phyloP scores from a whole-genome alignment of 192 early-diverging fungal genomes.

The Coemansia sp. region DNA sequence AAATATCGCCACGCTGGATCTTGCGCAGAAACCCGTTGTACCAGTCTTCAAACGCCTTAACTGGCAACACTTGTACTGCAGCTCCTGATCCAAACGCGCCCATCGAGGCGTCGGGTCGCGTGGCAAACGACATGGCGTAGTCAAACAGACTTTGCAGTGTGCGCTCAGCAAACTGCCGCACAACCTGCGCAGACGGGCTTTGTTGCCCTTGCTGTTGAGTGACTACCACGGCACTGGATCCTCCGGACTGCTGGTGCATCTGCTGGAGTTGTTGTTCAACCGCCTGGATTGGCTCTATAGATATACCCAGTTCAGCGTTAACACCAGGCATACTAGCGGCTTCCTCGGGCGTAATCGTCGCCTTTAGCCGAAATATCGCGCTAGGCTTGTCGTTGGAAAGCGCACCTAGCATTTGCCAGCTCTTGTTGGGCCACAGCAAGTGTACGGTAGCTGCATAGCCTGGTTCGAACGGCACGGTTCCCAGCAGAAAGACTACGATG shows the following conservation, averaged over 20 bases:
- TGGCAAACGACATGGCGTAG: slow-evolving; percentile 70
- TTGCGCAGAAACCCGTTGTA: slow-evolving; percentile 74
- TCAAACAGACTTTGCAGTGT: slow-evolving; percentile 71
- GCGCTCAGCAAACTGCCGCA: slow-evolving; percentile 59
- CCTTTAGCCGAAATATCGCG: slow-evolving; percentile 70
- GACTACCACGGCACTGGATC: slow-evolving; percentile 24
- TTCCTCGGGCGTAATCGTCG: slow-evolving; percentile 18
- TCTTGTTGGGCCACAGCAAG: slow-evolving; percentile 80
- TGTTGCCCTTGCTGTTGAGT: slow-evolving; percentile 6
- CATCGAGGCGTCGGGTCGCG: slow-evolving; percentile 56
- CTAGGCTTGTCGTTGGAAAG: slow-evolving; percentile 84
- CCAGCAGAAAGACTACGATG: slow-evolving; percentile 90
- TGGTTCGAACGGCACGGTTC: slow-evolving; percentile 80
- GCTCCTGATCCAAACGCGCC: slow-evolving; percentile 46
- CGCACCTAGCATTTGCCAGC: slow-evolving; percentile 76
- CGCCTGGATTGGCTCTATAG: slow-evolving; percentile 80
- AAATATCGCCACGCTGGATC: slow-evolving; percentile 65
- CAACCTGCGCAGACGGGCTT: slow-evolving; percentile 36
- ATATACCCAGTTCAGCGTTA: slow-evolving; percentile 82
- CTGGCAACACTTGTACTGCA: slow-evolving; percentile 55
- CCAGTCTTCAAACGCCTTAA: slow-evolving; percentile 80
- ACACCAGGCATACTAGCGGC: slow-evolving; percentile 28
- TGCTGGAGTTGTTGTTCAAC: slow-evolving; percentile 62
- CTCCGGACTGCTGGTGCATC: slow-evolving; percentile 22
- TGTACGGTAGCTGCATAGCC: slow-evolving; percentile 94